Base-by-base conservation (phyloP, 2,329 filamentous ascomycete species). In the Cordyceps farinosa region DNA sequence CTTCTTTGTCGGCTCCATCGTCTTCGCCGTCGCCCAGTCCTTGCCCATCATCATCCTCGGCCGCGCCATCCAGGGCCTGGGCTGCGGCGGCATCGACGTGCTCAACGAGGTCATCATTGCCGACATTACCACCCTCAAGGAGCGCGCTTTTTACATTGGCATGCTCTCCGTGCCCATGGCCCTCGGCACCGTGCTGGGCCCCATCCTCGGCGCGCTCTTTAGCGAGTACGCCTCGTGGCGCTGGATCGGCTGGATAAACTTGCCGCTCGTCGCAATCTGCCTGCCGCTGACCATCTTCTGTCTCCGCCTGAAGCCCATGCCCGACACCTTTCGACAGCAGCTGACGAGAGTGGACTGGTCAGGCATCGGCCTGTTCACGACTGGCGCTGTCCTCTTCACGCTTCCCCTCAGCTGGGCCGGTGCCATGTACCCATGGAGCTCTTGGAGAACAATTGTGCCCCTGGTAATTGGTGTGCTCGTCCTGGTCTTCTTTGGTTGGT, bases 1-100 rank as follows among this genome's bases (percentile, higher is more conserved):
- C 11, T 78, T 79, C 66, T 61, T 67, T 42, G 74, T 77, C 22
- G 81, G 79, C 47, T 81, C 74, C 8, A 66, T 80, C 32, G 53
- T 78, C 32, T 74, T 74, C 60, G 76, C 73, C 11, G 34, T 72
- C 8, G 76, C 74, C 0, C 63, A 65, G 3, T 66, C 62, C 66
- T 73, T 75, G 66, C 59, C 56, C 34, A 62, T 70, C 22, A 32
- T 77, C 10, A 70, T 77, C 30, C 47, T 65, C 29, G 75, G 74
- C 15, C 73, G 76, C 2, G 62, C 69, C 1, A 45, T 77, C 1
- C 74, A 77, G 61, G 75, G 75, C 3, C 56, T 72, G 0, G 74
- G 74, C 9, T 70, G 69, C 29, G 74, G 74, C 1, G 74, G 74
- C 3, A 58, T 76, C 5, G 70, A 75, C 40, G 69, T 74, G 1